Conservation (phyloP, 345 rosid genomes). For the Gossypium longicalyx region DNA sequence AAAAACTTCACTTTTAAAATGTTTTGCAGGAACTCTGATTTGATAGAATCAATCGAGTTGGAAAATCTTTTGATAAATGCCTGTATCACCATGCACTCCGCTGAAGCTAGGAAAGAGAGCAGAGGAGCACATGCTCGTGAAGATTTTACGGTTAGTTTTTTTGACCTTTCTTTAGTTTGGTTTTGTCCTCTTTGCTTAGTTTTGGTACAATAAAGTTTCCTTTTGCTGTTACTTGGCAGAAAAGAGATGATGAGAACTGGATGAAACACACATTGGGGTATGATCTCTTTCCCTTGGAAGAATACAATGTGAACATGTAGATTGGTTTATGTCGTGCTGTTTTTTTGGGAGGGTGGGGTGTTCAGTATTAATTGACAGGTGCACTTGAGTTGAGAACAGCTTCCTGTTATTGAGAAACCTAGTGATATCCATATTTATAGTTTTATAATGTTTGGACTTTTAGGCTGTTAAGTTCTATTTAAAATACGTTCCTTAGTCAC, state of each 20-base stretch:
- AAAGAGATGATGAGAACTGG: conserved; percentile 94
- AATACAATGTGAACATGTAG: not conserved
- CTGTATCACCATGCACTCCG: conserved; percentile 95
- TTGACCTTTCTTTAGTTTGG: conserved; percentile 6
- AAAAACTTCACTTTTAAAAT: conserved; percentile 18
- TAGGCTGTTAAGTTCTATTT: not conserved
- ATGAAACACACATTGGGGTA: conserved; percentile 97
- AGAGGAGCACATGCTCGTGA: conserved; percentile 99
- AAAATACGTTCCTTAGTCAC: not conserved
- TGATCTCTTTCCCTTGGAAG: conserved; percentile 12
- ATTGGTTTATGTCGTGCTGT: not conserved
- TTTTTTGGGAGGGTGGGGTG: not conserved
- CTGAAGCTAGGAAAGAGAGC: conserved; percentile 98
- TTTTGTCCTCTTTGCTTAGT: not conserved
- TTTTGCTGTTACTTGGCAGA: conserved; percentile 46
- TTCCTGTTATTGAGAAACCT: not conserved
- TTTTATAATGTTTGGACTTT: not conserved
- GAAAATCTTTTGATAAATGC: conserved; percentile 98
- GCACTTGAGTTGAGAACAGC: not conserved
- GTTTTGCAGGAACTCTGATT: conserved; percentile 81
- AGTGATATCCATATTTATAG: not conserved
- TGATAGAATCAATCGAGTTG: conserved; percentile 90
- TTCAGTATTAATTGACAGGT: not conserved
- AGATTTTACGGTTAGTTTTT: conserved; percentile 71
- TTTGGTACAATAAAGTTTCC: not conserved